phyloP scores from a whole-genome alignment of 2,329 filamentous ascomycete species.

The Calonectria honghensis region DNA sequence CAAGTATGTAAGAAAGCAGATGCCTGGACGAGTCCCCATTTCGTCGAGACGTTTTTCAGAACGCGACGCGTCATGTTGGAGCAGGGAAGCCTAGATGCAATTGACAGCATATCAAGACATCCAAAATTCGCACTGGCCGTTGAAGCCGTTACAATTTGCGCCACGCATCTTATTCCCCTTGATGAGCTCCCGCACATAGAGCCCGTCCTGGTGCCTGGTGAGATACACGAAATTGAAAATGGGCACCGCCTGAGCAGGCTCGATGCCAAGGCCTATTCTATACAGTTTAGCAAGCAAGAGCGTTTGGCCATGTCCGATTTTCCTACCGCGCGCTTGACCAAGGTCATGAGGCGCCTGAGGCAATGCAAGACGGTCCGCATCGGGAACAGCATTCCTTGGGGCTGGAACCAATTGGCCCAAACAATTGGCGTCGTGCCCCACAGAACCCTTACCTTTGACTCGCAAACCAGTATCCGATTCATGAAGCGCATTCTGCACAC shows the following conservation, averaged over 20 bases:
- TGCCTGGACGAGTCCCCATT: constrained; percentile 17
- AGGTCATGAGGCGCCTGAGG: background rate
- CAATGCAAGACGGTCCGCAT: constrained; percentile 21
- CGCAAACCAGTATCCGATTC: constrained; percentile 19
- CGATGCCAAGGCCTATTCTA: constrained; percentile 23
- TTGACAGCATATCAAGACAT: constrained; percentile 21
- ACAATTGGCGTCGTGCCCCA: constrained; percentile 24
- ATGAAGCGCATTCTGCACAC: constrained; percentile 21
- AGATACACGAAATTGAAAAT: background rate
- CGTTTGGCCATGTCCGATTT: background rate
- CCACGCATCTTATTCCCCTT: constrained; percentile 14
- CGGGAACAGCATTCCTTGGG: constrained; percentile 15
- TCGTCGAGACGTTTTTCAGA: constrained; percentile 21
- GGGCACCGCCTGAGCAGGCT: background rate
- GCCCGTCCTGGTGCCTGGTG: background rate
- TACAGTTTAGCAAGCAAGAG: constrained; percentile 3
- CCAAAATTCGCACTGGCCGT: background rate
- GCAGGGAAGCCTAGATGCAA: constrained; percentile 11
- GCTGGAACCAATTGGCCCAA: background rate
- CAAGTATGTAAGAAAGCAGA: constrained; percentile 12
- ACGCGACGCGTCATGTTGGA: constrained; percentile 33
- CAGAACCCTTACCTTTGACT: constrained; percentile 29
- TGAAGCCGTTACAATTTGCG: constrained; percentile 13
- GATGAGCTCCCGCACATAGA: constrained; percentile 12
- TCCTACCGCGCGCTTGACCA: constrained; percentile 2